These are phyloP conservation scores for Pilatotrama ljubarskyi DNA, from an alignment of 768 basidiomycete species.

Conservation along the genomic window DNA sequence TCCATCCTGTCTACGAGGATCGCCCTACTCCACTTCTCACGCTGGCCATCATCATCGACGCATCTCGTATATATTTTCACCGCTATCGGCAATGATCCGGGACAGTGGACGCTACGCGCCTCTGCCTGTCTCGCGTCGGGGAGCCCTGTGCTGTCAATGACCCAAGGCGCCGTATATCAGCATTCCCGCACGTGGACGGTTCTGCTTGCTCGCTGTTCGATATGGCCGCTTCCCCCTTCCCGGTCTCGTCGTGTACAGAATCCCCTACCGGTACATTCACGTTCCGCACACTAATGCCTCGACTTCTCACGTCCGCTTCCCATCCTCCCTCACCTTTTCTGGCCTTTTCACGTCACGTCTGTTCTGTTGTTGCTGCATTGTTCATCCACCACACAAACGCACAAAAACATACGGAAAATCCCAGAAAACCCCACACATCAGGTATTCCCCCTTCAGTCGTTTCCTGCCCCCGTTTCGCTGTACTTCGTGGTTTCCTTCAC, in stretches of 20 bases:
- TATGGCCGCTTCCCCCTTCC: constrained; percentile 19
- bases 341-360: constrained; percentile 31
- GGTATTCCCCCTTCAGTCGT: constrained; percentile 29
- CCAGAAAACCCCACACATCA: constrained; percentile 40
- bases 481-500: constrained; percentile 31
- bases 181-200: constrained; percentile 26
- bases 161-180: constrained; percentile 20
- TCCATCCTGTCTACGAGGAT: constrained; percentile 61
- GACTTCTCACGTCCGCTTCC: constrained; percentile 27
- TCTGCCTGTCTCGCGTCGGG: constrained; percentile 6
- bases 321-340: constrained; percentile 30
- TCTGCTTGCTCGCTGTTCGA: constrained; percentile 20
- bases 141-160: constrained; percentile 5
- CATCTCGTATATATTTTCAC: constrained; percentile 38
- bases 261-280: constrained; percentile 36
- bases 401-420: constrained; percentile 52
- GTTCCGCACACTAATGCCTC: constrained; percentile 39
- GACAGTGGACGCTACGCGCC: constrained; percentile 7
- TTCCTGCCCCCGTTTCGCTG: constrained; percentile 22
- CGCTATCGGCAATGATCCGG: constrained; percentile 21
- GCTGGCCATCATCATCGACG: constrained; percentile 26
- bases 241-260: constrained; percentile 37
- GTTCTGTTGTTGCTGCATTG: constrained; percentile 38
- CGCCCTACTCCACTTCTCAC: constrained; percentile 35
- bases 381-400: constrained; percentile 38